Percentiles rank a stretch among this genome's conserved stretches.
These are phyloP conservation scores for Capsicum baccatum DNA, from an alignment of 257 asterid genomes.

Conservation along the genomic window DNA sequence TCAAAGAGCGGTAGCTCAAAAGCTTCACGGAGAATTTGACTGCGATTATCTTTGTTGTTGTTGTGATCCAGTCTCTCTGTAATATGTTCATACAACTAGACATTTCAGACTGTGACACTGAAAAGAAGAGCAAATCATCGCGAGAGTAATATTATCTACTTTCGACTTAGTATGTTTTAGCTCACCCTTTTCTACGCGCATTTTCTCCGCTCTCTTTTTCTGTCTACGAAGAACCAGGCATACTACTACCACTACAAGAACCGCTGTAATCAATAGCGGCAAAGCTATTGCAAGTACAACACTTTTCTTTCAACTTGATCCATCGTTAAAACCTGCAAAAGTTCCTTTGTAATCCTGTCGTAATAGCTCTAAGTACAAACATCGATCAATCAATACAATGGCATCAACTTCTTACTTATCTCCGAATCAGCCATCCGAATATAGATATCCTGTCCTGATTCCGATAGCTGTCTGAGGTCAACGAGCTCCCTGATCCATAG, in stretches of 20 bases:
- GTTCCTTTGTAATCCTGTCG: background rate
- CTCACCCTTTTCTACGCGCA: conserved; percentile 5
- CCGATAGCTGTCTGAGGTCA: conserved; percentile 36
- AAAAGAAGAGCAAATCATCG: background rate
- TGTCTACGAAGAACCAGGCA: conserved; percentile 21
- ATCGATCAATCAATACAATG: background rate
- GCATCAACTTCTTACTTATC: conserved; percentile 28
- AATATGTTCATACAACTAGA: background rate
- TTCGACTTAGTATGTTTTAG: background rate
- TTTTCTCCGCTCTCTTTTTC: conserved; percentile 3
- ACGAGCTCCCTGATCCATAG: conserved; percentile 44
- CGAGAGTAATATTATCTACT: background rate
- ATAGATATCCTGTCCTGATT: conserved; percentile 41
- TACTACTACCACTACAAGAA: background rate
- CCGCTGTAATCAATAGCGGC: background rate
- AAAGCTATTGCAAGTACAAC: background rate
- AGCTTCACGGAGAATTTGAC: no score
- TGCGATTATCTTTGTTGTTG: no score
- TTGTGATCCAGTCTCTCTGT: no score
- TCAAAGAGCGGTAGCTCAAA: no score
- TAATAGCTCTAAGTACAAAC: background rate
- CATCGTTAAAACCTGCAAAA: conserved; percentile 23
- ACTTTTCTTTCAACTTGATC: background rate
- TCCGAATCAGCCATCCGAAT: conserved; percentile 43
- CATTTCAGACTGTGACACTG: background rate